phyloP scores from a whole-genome alignment of 192 early-diverging fungal species.

The Entomortierella lignicola region DNA sequence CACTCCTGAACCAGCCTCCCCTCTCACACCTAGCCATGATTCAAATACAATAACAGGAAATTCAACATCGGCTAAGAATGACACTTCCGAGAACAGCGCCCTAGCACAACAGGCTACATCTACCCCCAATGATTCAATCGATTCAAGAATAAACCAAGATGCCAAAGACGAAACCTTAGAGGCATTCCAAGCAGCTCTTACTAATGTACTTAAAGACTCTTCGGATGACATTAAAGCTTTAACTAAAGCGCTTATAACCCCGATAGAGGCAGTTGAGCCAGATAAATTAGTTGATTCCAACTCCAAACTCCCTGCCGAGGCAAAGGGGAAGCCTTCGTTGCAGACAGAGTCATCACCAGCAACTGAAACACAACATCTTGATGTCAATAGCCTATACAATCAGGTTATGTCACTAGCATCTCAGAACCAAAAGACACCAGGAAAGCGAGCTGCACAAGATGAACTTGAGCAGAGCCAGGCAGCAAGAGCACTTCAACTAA shows the following conservation, averaged over 20 bases:
- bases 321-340: not conserved
- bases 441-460: conserved; percentile 29
- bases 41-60: not conserved
- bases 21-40: not conserved
- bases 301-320: conserved; percentile 15
- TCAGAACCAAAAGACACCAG: conserved; percentile 13
- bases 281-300: conserved; percentile 1
- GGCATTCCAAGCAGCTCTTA: not conserved
- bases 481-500: conserved; percentile 34
- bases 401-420: conserved; percentile 27
- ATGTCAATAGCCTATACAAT: conserved; percentile 31
- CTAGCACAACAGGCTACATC: not conserved
- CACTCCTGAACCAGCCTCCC: not conserved
- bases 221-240: conserved; percentile 35
- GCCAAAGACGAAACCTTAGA: not conserved
- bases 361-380: conserved; percentile 9
- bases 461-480: conserved; percentile 36
- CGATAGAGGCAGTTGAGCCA: conserved; percentile 13
- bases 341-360: conserved; percentile 1
- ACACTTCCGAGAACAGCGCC: too few species aligned
- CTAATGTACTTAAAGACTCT: not conserved
- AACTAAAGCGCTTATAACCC: conserved; percentile 40
- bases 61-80: too few species aligned
- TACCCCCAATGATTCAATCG: not conserved
- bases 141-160: not conserved